Evolutionary conservation across 768 basidiomycete species (phyloP).

Genomic region (Phaffia tasmanica): DNA sequence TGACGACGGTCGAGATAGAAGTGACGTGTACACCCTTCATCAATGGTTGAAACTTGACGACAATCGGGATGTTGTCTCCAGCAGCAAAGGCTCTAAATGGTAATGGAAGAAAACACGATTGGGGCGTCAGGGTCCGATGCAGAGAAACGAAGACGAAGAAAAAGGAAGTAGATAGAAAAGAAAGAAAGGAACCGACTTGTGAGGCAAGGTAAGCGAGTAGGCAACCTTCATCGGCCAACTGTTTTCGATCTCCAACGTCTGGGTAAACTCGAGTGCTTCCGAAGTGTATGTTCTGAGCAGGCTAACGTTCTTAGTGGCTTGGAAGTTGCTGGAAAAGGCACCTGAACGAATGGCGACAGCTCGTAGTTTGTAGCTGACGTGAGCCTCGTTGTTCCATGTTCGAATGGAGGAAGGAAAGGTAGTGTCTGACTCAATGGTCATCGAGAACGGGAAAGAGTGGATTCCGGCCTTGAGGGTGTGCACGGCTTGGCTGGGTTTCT

Average conservation of each 20-base stretch:
- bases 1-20: conserved; percentile 55
- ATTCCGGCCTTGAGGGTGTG: conserved; percentile 94
- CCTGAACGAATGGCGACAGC: conserved; percentile 71
- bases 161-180: conserved; percentile 36
- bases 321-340: conserved; percentile 54
- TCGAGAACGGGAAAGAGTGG: conserved; percentile 73
- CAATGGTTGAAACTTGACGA: conserved; percentile 77
- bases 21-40: conserved; percentile 69
- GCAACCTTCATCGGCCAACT: conserved; percentile 81
- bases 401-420: conserved; percentile 66
- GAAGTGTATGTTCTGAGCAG: conserved; percentile 62
- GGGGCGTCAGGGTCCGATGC: not conserved
- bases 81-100: conserved; percentile 61
- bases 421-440: conserved; percentile 66
- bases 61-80: conserved; percentile 68
- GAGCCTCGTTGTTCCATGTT: conserved; percentile 47
- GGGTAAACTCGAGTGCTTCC: conserved; percentile 88
- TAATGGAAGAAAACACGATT: not conserved
- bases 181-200: conserved; percentile 62
- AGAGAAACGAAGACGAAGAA: not conserved
- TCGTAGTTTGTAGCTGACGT: conserved; percentile 77
- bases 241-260: conserved; percentile 83
- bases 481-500: conserved; percentile 44
- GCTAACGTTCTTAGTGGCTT: conserved; percentile 51
- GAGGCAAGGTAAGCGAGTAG: conserved; percentile 20